phyloP scores from a whole-genome alignment of 805 yeast genomes.

The Candida koratica region DNA sequence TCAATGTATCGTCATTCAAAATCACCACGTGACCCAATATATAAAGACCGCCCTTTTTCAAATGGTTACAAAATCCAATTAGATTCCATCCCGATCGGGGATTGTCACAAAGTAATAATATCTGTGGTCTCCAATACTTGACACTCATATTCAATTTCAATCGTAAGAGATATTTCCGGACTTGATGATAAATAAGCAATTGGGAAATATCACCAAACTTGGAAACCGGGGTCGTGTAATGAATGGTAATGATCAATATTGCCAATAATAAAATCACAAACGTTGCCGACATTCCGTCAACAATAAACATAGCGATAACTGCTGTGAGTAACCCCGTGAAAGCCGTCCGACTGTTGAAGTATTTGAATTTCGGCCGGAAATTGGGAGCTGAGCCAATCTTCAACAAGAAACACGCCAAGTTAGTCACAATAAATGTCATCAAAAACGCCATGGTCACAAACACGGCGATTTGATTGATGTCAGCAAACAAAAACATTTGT shows the following conservation, averaged over 20 bases:
- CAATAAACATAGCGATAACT: conserved; percentile 84
- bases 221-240: conserved; percentile 89
- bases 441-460: conserved; percentile 95
- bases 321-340: conserved; percentile 67
- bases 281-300: conserved; percentile 87
- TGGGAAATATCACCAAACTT: conserved; percentile 99
- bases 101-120: conserved; percentile 79
- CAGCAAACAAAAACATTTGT: conserved; percentile 82
- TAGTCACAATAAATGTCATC: conserved; percentile 93
- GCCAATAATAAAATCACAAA: conserved; percentile 63
- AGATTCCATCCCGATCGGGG: conserved; percentile 91
- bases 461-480: conserved; percentile 90
- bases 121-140: conserved; percentile 98
- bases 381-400: conserved; percentile 95
- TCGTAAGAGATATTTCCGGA: conserved; percentile 80
- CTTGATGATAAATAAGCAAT: conserved; percentile 91
- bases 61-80: conserved; percentile 86
- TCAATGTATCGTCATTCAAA: conserved; percentile 36
- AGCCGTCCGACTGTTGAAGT: conserved; percentile 81
- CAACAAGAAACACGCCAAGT: conserved; percentile 86
- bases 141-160: conserved; percentile 84
- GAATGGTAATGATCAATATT: conserved; percentile 71
- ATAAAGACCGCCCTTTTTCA: conserved; percentile 93
- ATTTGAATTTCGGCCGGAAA: conserved; percentile 91
- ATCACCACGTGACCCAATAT: conserved; percentile 89